A percentile compares a stretch with the other conserved stretches of the same genome.
phyloP scores from a whole-genome alignment of 345 rosid species.

The Psidium guajava region DNA sequence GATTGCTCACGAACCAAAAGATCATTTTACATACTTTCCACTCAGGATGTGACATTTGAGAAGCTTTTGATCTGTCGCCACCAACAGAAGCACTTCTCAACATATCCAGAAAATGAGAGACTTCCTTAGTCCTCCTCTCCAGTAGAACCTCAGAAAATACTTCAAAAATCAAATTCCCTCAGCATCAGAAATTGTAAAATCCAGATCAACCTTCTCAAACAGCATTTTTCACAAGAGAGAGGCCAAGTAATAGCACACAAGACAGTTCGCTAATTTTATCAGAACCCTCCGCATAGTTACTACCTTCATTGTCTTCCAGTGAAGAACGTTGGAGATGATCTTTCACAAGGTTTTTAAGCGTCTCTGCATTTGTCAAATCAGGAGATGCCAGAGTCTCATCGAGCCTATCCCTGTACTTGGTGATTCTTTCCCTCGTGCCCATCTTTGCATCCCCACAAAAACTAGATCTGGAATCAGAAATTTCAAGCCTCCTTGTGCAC shows the following conservation, averaged over 20 bases:
- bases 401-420: conserved; percentile 62
- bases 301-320: conserved; percentile 32
- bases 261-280: not conserved
- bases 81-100: conserved; percentile 68
- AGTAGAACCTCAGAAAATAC: conserved; percentile 38
- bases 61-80: conserved; percentile 21
- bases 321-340: conserved; percentile 45
- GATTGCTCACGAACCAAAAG: not conserved
- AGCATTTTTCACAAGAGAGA: not conserved
- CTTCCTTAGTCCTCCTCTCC: conserved; percentile 44
- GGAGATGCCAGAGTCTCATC: conserved; percentile 65
- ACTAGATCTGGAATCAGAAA: not conserved
- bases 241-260: not conserved
- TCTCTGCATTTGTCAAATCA: conserved; percentile 41
- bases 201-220: not conserved
- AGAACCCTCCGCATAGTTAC: not conserved
- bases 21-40: conserved; percentile 71
- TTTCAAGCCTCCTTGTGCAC: not conserved
- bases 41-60: conserved; percentile 36
- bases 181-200: not conserved
- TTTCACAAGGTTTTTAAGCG: conserved; percentile 42
- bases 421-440: conserved; percentile 35
- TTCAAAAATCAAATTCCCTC: conserved; percentile 12
- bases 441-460: conserved; percentile 24
- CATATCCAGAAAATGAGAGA: conserved; percentile 67